Evolutionary conservation across 169 alveolate species (phyloP), one percentile per base, ranked within the genome.

Genomic region (Babesia bigemina): DNA sequence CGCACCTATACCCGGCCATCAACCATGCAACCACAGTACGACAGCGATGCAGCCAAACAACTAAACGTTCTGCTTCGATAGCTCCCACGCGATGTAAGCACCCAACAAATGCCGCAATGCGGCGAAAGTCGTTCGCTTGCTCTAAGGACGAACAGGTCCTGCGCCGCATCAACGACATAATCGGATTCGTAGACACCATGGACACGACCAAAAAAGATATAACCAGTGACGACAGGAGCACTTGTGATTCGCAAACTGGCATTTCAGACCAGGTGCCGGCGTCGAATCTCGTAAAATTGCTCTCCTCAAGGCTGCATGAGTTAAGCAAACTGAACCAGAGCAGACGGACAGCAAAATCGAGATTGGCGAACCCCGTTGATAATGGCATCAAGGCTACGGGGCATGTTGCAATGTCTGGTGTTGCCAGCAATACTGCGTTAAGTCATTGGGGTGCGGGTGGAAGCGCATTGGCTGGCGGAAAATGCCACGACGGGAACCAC

Each of bases 1-100:
- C 65, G 13, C 65, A 67, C 56, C 45, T 67, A 44, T 67, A 67
- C 56, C 76, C 76, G 33, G 76, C 76, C 36, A 50, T 67, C 53
- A 67, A 67, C 65, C 14, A 61, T 61, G 24, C 70, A 21, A 50
- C 16, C 33, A 67, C 56, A 10, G 36, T 19, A 8, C 2, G 29
- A 19, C 50, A 55, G n/a, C 29, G 57, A 22, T 9, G 56, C 45
- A 50, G 28, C 26, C 65, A 21, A 29, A 42, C 66, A 17, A n/a
- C 76, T 3, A 36, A 53, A n/a, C 63, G 65, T 1, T 67, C 76
- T 0, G n/a, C 13, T 13, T 47, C 59, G 7, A 57, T 21, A 21
- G 1, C 33, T 17, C n/a, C 44, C n/a, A 2, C 16, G 4, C n/a
- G 57, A 39, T 8, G 17, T 13, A 7, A 12, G 19, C 53, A 33